Evolutionary conservation across 345 rosid genomes (phyloP).

Genomic region (Dimocarpus longan): DNA sequence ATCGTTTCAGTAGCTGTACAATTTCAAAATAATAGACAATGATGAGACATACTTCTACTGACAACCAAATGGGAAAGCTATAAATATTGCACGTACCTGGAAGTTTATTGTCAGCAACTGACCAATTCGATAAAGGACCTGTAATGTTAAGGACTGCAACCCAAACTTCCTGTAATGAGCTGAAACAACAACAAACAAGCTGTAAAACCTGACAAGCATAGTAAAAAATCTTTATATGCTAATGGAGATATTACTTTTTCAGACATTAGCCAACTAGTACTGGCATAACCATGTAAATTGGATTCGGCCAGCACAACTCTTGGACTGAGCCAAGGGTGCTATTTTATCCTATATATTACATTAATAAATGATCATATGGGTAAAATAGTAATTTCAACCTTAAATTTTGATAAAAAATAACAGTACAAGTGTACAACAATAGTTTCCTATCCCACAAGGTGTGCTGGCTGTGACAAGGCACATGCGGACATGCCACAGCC

Average conservation of each 20-base stretch:
- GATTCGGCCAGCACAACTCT: background rate
- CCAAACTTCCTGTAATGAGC: conserved; percentile 89
- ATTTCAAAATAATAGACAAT: background rate
- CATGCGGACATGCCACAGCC: background rate
- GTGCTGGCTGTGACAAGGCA: background rate
- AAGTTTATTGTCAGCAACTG: conserved; percentile 74
- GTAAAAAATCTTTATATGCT: background rate
- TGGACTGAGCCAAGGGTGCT: background rate
- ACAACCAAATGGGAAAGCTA: conserved; percentile 2
- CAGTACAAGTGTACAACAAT: too few species aligned
- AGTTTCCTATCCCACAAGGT: background rate
- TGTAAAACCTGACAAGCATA: background rate
- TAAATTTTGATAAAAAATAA: too few species aligned
- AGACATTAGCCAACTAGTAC: conserved; percentile 1
- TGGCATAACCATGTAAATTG: background rate
- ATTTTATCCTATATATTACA: background rate
- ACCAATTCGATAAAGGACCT: conserved; percentile 92
- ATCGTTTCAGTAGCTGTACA: conserved; percentile 64
- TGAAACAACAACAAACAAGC: conserved; percentile 35
- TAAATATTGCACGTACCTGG: conserved; percentile 49
- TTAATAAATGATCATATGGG: background rate
- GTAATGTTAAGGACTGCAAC: conserved; percentile 89
- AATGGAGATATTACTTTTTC: too few species aligned
- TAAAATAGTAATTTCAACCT: background rate
- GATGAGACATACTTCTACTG: background rate